phyloP scores from a whole-genome alignment of 2,329 filamentous ascomycete genomes.

The Hymenoscyphus repandus region DNA sequence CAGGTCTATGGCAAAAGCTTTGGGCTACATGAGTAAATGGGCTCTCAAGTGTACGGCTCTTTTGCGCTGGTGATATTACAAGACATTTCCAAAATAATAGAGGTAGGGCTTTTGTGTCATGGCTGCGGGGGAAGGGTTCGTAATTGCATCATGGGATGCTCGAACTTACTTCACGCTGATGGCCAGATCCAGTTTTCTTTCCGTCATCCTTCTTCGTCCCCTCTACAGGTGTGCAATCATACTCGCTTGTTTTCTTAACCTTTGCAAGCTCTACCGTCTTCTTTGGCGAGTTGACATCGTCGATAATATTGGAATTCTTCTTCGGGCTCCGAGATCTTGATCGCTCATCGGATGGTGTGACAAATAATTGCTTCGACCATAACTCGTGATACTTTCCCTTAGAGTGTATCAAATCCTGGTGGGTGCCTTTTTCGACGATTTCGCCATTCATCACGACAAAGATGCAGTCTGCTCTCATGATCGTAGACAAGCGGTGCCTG shows the following conservation, averaged over 20 bases:
- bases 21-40: too few species aligned
- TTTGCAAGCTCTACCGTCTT: slow-evolving; percentile 18
- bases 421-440: slow-evolving; percentile 47
- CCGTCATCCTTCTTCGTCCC: slow-evolving; percentile 8
- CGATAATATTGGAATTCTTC: slow-evolving; percentile 24
- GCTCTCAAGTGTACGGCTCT: too few species aligned
- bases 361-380: slow-evolving; percentile 43
- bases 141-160: slow-evolving; percentile 6
- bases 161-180: slow-evolving; percentile 26
- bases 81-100: too few species aligned
- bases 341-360: slow-evolving; percentile 22
- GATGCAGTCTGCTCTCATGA: slow-evolving; percentile 49
- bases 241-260: slow-evolving; percentile 11
- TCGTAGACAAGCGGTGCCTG: slow-evolving; percentile 46
- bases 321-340: slow-evolving; percentile 24
- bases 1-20: too few species aligned
- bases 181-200: slow-evolving; percentile 7
- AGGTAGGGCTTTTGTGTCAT: too few species aligned
- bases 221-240: slow-evolving; percentile 5
- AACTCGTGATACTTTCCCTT: slow-evolving; percentile 46
- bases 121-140: background rate
- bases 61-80: too few species aligned
- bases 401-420: slow-evolving; percentile 40
- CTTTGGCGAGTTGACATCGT: slow-evolving; percentile 23
- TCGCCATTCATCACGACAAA: slow-evolving; percentile 47